Percentiles rank a stretch among this genome's conserved stretches.
phyloP scores from a whole-genome alignment of 768 basidiomycete species.

The Clathrus columnatus region DNA sequence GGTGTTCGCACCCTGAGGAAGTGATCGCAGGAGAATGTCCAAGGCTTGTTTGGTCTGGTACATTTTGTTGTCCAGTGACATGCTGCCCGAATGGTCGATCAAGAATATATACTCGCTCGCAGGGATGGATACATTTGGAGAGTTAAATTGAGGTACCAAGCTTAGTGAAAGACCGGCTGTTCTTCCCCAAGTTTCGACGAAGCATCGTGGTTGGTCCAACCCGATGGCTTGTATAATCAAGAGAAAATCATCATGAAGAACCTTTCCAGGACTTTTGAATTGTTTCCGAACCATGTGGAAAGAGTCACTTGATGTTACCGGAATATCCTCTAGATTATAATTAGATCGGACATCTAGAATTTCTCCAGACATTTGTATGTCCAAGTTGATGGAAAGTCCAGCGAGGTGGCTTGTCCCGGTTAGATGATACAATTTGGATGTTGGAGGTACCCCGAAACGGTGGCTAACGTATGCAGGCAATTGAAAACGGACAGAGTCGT shows the following conservation, averaged over 20 bases:
- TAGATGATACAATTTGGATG: background rate
- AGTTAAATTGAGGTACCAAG: constrained; percentile 42
- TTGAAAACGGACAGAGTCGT: constrained; percentile 43
- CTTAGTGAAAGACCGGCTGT: constrained; percentile 45
- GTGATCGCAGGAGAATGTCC: constrained; percentile 32
- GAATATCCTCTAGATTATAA: constrained; percentile 19
- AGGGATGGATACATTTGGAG: constrained; percentile 34
- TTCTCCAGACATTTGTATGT: constrained; percentile 41
- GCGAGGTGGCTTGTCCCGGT: constrained; percentile 1
- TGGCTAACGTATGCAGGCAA: constrained; percentile 42
- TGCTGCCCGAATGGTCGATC: constrained; percentile 51
- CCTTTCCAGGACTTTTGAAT: constrained; percentile 31
- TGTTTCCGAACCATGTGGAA: constrained; percentile 34
- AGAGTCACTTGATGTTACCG: constrained; percentile 27
- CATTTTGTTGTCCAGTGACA: constrained; percentile 32
- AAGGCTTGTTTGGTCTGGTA: constrained; percentile 41
- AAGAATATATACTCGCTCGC: constrained; percentile 47
- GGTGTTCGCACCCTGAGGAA: constrained; percentile 36
- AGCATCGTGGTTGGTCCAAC: constrained; percentile 47
- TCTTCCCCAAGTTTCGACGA: constrained; percentile 34
- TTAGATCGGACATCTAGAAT: constrained; percentile 26
- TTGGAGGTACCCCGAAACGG: constrained; percentile 44
- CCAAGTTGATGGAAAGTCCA: constrained; percentile 31
- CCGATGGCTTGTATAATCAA: constrained; percentile 39
- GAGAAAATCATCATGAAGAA: constrained; percentile 43